Evolutionary conservation across 805 yeast genomes (phyloP), one percentile per base, ranked within the genome.

Genomic region (Cyberlindnera euphorbiiphila): DNA sequence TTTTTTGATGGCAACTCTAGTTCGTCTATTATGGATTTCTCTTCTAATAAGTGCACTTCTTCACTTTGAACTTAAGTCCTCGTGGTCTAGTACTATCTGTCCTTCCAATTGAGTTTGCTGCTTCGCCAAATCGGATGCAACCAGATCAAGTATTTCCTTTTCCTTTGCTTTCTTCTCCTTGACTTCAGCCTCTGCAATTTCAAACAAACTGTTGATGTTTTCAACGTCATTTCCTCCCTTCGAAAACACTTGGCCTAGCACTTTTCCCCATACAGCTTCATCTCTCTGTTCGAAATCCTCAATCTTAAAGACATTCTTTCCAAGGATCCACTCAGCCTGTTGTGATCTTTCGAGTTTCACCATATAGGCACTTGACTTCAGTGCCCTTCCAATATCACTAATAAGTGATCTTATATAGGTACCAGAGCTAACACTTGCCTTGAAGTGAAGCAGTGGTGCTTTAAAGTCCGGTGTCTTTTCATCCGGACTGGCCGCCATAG

Each of bases 401-500:
- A 93, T 71, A 37, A 93, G 64, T 3, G 96, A 83, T 48, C 99
- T 72, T 33, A 93, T 88, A 53, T 93, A 93, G 0, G 98, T 93
- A 2, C 99, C 99, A 0, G 97, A 87, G 1, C 96, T 83, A 1
- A 91, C 98, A 24, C 75, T 72, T 4, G 94, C 76, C 12, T 71
- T 73, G 48, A 93, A 76, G 50, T 83, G 89, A 18, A 91, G 51
- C 33, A 82, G 50, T 2, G 94, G 93, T 3, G 86, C 78, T 44
- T 72, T 68, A 41, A 67, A 71, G 3, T 46, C 51, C 2, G 65
- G 71, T 3, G 69, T 69, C 22, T 52, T 46, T 16, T 53, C 58
- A 4, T 44, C 45, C 6, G 65, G 66, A 15, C 67, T 66, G 4
- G 25, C 33, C 2, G 61, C 58, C 16, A 56, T 57, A 5, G 75